Base-by-base conservation (phyloP, 257 asterid genomes). In the Forsythia suspensa region DNA sequence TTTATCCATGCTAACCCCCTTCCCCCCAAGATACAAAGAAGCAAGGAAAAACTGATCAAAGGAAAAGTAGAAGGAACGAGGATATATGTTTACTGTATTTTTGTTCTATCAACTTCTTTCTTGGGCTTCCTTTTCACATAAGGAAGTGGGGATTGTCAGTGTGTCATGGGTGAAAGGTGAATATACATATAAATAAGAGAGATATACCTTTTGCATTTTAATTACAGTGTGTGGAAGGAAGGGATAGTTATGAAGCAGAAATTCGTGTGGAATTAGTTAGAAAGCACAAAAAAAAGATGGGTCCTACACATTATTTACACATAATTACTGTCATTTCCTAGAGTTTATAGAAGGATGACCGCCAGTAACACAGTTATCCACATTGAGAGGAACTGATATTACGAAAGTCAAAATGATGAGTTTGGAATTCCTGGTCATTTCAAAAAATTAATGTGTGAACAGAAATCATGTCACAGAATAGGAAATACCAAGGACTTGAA, bases 1-100 rank as follows among this genome's bases (percentile, higher is more conserved):
- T 36, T 24, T 24, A 24, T 39, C 70, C 70, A 11, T 63, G 38
- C 70, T 29, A 63, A 63, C n/a, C 44, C 11, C 70, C 63, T 36
- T 71, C 55, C 51, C 79, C 57, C 65, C 71, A 57, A 40, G 48
- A 74, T 70, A 72, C 16, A 55, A 75, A 20, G 67, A 70, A 37
- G 1, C 5, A 11, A 4, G 39, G 18, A 63, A 39, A 70, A 38
- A 29, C 24, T 73, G 61, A 48, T 40, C 42, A n/a, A 72, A 68
- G 65, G 75, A 82, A 74, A 37, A 29, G 65, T 65, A 59, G 52
- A 8, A 24, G 1, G 24, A 6, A 16, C 2, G 59, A 74, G n/a
- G 46, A 79, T 34, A 37, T n/a, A 42, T 69, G 66, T 51, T 21
- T 29, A 21, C 16, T 24, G 6, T 20, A 38, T 20, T 44, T 16